Base-by-base conservation (phyloP, 1,284 basidiomycete genomes). In the Cutaneotrichosporon arboriforme region DNA sequence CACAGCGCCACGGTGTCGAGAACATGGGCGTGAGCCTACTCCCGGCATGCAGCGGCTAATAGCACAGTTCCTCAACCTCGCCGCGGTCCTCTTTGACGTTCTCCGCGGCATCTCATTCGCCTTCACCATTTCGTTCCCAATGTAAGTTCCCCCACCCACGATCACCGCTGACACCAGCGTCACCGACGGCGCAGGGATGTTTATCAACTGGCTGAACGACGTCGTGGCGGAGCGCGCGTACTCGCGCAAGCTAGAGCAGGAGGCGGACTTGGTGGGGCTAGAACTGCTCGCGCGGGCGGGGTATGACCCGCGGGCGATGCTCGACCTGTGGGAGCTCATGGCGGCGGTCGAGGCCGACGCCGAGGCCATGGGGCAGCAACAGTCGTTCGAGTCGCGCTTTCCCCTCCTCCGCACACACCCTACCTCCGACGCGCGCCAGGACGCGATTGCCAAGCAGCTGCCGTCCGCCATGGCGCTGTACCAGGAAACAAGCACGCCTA, bases 1-100 rank as follows among this genome's bases (percentile, higher is more conserved):
- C 72, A 1, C 76, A 80, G 55, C 59, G 79, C 18, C 79, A 81
- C 60, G 73, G 76, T 10, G 78, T 80, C 12, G 79, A 81, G 63
- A 79, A 79, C 57, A 56, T 76, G 8, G 76, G 76, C 2, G 75
- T 77, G 49, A 61, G 75, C 63, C 21, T 4, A 5, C 13, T n/a
- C 37, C 13, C n/a, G n/a, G n/a, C n/a, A n/a, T 15, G 3, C 4
- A 3, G n/a, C 5, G 8, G 8, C 4, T 3, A 3, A 1, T 17
- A 54, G 23, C 12, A 17, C 59, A 76, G 76, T 79, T 78, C 66
- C 59, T 78, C 39, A 78, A 78, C 42, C 67, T 79, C 12, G 77
- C 75, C 3, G 75, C 78, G 0, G 77, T 80, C 1, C 68, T 73
- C 1, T 80, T 80, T 54, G 79, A 80, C 59, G 73, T 79, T 12